Evolutionary conservation across 2,329 filamentous ascomycete genomes (phyloP), one percentile per base, ranked within the genome.

Genomic region (Rugonectria rugulosa): DNA sequence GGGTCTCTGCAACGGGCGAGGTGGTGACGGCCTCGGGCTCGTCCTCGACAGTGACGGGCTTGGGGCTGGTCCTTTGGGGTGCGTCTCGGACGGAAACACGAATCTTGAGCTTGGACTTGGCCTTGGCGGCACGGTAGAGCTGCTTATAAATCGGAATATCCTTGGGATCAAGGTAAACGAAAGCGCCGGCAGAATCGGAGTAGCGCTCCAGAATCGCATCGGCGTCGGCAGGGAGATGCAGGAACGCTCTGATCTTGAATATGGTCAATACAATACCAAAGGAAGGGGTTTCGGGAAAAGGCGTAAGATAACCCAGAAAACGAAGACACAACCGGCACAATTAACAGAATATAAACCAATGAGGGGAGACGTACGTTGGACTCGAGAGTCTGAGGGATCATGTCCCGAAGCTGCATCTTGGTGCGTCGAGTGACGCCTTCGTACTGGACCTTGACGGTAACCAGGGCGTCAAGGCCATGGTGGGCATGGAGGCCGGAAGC

Each of bases 81-180:
- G 69, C 60, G 34, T 73, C 65, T 47, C 76, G 71, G 27, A 82
- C 68, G 14, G 85, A 88, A 31, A 90, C 88, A 64, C 87, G 91
- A 56, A 99, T 85, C 75, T 95, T 93, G 66, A 99, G 88, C 87
- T 98, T 99, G 63, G 93, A 87, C 83, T 99, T 99, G 31, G 95
- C 95, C 81, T 97, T 99, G 62, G 95, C 95, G 64, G 95, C 95
- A 68, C 95, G 89, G 73, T 95, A 94, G 36, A 99, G 88, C 73
- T 97, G 95, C 81, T 97, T 98, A 82, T 97, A 99, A 69, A 96
- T 91, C 40, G 90, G 82, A 8, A 84, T 77, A 70, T 97, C 96
- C 71, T 81, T 81, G 59, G 86, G 80, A 73, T 97, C 89, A 57
- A 99, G 88, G 38, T 84, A 81, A 63, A 98, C 85, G 75, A 90